Evolutionary conservation across 768 basidiomycete species (phyloP), one percentile per base, ranked within the genome.

Genomic region (Holtermanniella nyarrowii): DNA sequence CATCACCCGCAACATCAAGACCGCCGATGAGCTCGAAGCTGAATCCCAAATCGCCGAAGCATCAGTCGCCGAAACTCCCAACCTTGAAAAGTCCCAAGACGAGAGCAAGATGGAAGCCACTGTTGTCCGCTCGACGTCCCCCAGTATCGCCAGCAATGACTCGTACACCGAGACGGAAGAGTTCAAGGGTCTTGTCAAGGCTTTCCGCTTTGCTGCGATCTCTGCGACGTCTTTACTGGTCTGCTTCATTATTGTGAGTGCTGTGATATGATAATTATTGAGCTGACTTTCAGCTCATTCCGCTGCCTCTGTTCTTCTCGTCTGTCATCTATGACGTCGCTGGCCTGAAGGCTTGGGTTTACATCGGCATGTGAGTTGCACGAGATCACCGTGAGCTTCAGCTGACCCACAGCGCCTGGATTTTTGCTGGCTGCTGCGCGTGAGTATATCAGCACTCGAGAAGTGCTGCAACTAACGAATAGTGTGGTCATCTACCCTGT

Each of bases 231-330:
- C 48, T 2, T 37, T 72, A 39, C 60, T 61, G 4, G 18, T 62
- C 13, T 57, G 62, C 48, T 25, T 73, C 37, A 54, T 45, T 26
- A 31, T 48, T 14, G 47, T 50, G 25, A 42, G n/a, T 44, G 24
- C 26, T 5, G 23, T 11, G 4, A 22, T 37, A n/a, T 26, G 21
- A 42, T 48, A 57, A 37, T 54, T 45, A 25, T 25, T 22, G 41
- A 7, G 22, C 49, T 14, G 44, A 12, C 58, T 80, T 83, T 76
- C 80, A 44, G 83, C 48, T 88, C 49, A 80, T 95, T 48, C 91
- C 89, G 0, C 71, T 95, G 1, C 88, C 88, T 2, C 76, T 91
- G 5, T 93, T 93, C 76, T 86, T 85, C 66, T 82, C 86, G 0
- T 77, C 78, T 40, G 83, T 85, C 41, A 57, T 65, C 46, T 68